Conservation (phyloP, 2,329 filamentous ascomycete species). For the Alternaria angustiovoidea region DNA sequence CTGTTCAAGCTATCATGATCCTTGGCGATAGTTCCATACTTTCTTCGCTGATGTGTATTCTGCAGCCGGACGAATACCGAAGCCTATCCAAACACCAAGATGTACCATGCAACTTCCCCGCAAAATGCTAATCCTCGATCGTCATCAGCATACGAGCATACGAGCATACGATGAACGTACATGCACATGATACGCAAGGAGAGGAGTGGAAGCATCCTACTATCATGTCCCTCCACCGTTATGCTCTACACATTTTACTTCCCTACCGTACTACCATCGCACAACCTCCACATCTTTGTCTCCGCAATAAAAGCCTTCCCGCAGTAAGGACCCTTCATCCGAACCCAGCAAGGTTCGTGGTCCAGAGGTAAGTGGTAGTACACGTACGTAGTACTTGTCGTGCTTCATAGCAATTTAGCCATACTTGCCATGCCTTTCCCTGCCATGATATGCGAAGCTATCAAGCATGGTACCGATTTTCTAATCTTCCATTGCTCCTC, state of each 20-base stretch:
- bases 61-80: slow-evolving; percentile 13
- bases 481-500: background rate
- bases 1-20: background rate
- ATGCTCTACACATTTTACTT: slow-evolving; percentile 2
- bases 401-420: background rate
- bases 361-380: background rate
- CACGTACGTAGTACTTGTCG: background rate
- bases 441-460: slow-evolving; percentile 5
- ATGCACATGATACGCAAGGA: slow-evolving; percentile 7
- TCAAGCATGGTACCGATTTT: background rate
- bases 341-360: slow-evolving; percentile 5
- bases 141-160: background rate
- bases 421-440: background rate
- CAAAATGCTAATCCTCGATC: slow-evolving; percentile 15
- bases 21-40: slow-evolving; percentile 5
- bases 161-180: background rate
- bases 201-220: background rate
- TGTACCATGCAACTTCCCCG: slow-evolving; percentile 10
- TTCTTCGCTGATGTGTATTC: slow-evolving; percentile 4
- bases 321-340: background rate
- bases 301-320: background rate
- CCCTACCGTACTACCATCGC: background rate
- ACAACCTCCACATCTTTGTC: background rate
- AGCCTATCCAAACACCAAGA: slow-evolving; percentile 4
- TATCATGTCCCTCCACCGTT: background rate